Conservation (phyloP, 371 early-diverging fungal species). For the Zychaea mexicana region DNA sequence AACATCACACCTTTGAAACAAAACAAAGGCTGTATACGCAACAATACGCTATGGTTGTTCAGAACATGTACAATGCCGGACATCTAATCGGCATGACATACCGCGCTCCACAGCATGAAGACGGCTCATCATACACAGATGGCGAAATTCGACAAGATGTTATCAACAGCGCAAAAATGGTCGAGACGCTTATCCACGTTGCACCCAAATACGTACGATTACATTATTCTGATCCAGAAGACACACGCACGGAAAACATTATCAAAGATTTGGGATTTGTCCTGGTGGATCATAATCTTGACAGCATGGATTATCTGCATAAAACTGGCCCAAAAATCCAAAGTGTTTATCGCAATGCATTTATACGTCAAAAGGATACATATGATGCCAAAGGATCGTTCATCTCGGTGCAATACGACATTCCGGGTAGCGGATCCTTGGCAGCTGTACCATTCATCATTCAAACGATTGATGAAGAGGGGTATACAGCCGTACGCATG, state of each 20-base stretch:
- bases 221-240: constrained; percentile 39
- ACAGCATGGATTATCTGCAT: constrained; percentile 46
- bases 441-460: constrained; percentile 39
- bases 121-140: constrained; percentile 44
- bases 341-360: constrained; percentile 36
- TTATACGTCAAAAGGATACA: constrained; percentile 44
- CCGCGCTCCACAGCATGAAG: constrained; percentile 44
- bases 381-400: constrained; percentile 55
- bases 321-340: constrained; percentile 35
- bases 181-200: constrained; percentile 41
- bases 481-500: constrained; percentile 54
- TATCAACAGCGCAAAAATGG: constrained; percentile 38
- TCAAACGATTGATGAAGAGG: constrained; percentile 47
- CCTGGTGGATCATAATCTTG: constrained; percentile 50
- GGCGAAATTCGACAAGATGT: constrained; percentile 45
- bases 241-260: constrained; percentile 37
- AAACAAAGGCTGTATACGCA: constrained; percentile 30
- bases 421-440: constrained; percentile 46
- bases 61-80: constrained; percentile 51
- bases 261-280: constrained; percentile 45
- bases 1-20: background rate
- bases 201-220: constrained; percentile 53
- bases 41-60: constrained; percentile 54
- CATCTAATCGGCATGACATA: constrained; percentile 60
- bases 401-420: constrained; percentile 49